phyloP scores from a whole-genome alignment of 1,284 basidiomycete genomes.

The Takashimella koratensis region DNA sequence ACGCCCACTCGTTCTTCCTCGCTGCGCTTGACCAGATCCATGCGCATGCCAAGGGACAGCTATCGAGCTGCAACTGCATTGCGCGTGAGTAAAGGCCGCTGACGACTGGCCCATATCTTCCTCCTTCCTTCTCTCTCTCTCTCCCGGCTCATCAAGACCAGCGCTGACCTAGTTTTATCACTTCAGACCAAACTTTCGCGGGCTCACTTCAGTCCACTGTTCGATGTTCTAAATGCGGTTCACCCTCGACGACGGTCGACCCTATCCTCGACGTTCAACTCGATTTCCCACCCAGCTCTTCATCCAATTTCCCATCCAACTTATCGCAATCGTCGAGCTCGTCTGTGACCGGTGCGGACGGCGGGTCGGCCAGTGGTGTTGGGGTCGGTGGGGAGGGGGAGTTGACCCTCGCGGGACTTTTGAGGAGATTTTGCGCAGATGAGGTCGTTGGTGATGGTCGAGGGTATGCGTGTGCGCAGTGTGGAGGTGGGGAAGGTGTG shows the following conservation, averaged over 20 bases:
- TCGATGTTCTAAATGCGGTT: slow-evolving; percentile 70
- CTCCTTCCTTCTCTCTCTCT: background rate
- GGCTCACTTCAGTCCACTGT: slow-evolving; percentile 86
- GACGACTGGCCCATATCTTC: background rate
- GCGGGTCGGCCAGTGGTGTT: no score
- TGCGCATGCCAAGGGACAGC: slow-evolving; percentile 62
- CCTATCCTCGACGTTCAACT: slow-evolving; percentile 89
- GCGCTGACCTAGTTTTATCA: no score
- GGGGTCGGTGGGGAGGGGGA: background rate
- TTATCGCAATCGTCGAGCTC: background rate
- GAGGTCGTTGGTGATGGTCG: slow-evolving; percentile 42
- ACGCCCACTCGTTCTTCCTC: slow-evolving; percentile 63
- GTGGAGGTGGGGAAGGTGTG: slow-evolving; percentile 38
- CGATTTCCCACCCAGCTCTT: slow-evolving; percentile 55
- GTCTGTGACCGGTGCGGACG: slow-evolving; percentile 3
- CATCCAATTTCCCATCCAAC: background rate
- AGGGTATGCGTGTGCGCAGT: slow-evolving; percentile 45
- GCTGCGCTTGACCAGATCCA: slow-evolving; percentile 79
- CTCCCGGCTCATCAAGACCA: background rate
- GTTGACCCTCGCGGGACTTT: slow-evolving; percentile 30
- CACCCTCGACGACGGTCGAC: slow-evolving; percentile 73
- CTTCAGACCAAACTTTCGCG: slow-evolving; percentile 72
- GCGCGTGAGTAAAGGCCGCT: slow-evolving; percentile 59
- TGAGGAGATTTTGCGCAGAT: slow-evolving; percentile 39
- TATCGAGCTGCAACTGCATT: slow-evolving; percentile 72